Evolutionary conservation across 2,329 filamentous ascomycete genomes (phyloP).

Genomic region (Phoma sp.): DNA sequence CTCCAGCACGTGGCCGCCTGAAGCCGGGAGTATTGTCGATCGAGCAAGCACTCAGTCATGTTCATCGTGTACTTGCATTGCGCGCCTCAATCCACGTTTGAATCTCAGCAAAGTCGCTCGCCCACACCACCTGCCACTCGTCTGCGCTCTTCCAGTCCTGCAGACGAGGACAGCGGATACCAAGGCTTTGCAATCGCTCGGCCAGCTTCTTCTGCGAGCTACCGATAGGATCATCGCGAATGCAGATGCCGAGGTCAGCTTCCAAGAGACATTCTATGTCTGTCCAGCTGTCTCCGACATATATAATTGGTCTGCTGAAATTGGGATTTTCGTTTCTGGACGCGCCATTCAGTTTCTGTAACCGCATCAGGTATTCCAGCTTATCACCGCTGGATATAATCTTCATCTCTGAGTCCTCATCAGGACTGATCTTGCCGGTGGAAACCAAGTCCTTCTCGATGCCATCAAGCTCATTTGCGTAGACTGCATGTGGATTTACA

Average conservation of each 20-base stretch:
- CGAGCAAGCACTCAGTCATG: no score
- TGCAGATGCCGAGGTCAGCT: conserved; percentile 56
- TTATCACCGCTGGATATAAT: conserved; percentile 52
- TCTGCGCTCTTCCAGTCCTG: conserved; percentile 18
- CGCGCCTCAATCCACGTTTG: not conserved
- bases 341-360: conserved; percentile 4
- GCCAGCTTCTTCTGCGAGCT: conserved; percentile 45
- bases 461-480: conserved; percentile 35
- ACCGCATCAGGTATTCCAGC: conserved; percentile 30
- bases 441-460: conserved; percentile 19
- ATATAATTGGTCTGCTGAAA: conserved; percentile 39
- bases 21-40: no score
- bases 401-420: conserved; percentile 20
- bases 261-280: conserved; percentile 55
- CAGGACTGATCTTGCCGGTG: conserved; percentile 25
- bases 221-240: conserved; percentile 48
- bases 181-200: conserved; percentile 42
- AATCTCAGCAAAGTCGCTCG: conserved; percentile 35
- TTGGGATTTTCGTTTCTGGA: not conserved
- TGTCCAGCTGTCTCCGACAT: conserved; percentile 57
- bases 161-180: conserved; percentile 33
- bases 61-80: not conserved
- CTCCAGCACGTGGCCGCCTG: no score
- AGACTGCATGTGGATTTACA: conserved; percentile 8
- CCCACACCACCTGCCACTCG: conserved; percentile 35